Percentiles rank a stretch among this genome's conserved stretches.
These are phyloP conservation scores for Saxophila tyrrhenica DNA, from an alignment of 495 filamentous ascomycete species.

Conservation along the genomic window DNA sequence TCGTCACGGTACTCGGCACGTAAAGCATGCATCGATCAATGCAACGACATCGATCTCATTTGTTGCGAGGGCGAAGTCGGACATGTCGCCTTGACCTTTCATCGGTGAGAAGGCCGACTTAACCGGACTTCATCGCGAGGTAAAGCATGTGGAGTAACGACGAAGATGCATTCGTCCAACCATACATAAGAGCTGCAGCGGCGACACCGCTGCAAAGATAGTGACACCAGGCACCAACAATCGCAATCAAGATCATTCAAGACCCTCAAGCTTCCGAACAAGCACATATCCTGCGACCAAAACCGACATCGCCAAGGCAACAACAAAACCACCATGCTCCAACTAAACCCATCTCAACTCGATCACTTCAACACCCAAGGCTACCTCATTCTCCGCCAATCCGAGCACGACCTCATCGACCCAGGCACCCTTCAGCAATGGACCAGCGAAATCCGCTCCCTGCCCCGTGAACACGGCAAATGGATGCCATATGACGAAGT, in stretches of 20 bases:
- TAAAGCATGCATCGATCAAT: too few species aligned
- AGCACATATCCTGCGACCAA: neutral
- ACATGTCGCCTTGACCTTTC: too few species aligned
- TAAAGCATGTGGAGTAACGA: too few species aligned
- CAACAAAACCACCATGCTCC: neutral
- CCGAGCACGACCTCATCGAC: constrained; percentile 26
- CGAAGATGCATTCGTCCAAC: too few species aligned
- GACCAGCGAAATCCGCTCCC: constrained; percentile 34
- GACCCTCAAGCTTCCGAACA: neutral
- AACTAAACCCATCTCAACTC: constrained; percentile 23
- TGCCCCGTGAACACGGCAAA: constrained; percentile 30
- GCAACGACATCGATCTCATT: too few species aligned
- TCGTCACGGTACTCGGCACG: too few species aligned
- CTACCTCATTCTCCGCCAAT: constrained; percentile 30
- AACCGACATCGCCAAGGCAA: neutral
- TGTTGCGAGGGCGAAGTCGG: too few species aligned
- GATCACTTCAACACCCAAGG: constrained; percentile 31
- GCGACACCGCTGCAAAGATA: too few species aligned
- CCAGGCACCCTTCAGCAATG: constrained; percentile 30
- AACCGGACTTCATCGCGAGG: too few species aligned
- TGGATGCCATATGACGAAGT: constrained; percentile 43
- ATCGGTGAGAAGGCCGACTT: too few species aligned
- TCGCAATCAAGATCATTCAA: neutral
- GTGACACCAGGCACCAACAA: too few species aligned
- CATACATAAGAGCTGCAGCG: too few species aligned